phyloP scores from a whole-genome alignment of 805 yeast genomes.

The Myxozyma lipomycoides region DNA sequence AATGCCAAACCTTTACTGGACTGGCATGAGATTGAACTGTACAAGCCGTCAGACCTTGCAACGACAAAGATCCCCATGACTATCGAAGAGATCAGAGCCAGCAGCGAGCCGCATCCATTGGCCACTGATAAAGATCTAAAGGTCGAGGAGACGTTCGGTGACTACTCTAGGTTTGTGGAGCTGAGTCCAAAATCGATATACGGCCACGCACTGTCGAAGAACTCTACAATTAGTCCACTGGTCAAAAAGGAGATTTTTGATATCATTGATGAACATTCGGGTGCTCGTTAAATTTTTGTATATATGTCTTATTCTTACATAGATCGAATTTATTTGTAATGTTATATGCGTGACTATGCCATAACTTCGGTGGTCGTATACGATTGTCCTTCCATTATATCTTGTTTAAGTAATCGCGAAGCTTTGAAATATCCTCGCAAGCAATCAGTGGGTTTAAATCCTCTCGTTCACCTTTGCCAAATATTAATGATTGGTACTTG shows the following conservation, averaged over 20 bases:
- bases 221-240: constrained; percentile 13
- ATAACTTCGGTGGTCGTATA: not conserved
- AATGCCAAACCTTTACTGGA: not conserved
- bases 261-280: not conserved
- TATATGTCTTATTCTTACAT: no score
- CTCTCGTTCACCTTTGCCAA: not conserved
- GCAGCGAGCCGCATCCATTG: not conserved
- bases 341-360: not conserved
- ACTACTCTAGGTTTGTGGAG: constrained; percentile 16
- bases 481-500: not conserved
- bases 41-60: not conserved
- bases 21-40: not conserved
- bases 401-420: not conserved
- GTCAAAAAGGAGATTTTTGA: constrained; percentile 8
- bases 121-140: constrained; percentile 7
- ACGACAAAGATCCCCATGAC: not conserved
- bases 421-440: not conserved
- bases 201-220: constrained; percentile 5
- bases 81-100: not conserved
- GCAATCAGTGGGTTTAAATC: not conserved
- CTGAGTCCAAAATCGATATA: constrained; percentile 2
- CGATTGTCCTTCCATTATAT: not conserved
- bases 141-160: constrained; percentile 10
- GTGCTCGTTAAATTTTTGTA: not conserved
- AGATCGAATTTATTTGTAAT: not conserved